Conservation (phyloP, 768 basidiomycete species). For the Boletus vermiculosoides region DNA sequence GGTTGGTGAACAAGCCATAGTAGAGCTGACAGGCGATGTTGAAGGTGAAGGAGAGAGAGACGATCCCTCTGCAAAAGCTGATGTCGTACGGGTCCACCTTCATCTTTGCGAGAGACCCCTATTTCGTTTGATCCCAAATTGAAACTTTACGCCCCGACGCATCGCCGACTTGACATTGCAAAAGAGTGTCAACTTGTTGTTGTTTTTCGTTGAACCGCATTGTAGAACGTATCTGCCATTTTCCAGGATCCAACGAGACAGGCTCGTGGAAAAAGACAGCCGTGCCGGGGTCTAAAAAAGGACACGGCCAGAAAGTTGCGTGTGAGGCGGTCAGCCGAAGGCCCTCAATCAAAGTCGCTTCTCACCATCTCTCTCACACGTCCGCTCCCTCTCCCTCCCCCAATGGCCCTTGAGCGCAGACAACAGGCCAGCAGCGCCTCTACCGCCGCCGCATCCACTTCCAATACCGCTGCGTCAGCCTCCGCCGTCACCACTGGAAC, state of each 20-base stretch:
- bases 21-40: neutral
- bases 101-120: neutral
- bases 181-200: too few species aligned
- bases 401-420: conserved; percentile 23
- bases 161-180: neutral
- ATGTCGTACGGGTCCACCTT: neutral
- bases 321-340: conserved; percentile 16
- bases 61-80: neutral
- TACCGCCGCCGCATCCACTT: conserved; percentile 1
- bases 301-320: neutral
- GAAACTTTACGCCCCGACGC: neutral
- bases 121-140: too few species aligned
- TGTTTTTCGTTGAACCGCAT: too few species aligned
- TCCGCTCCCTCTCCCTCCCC: neutral
- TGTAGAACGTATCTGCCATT: too few species aligned
- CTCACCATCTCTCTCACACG: neutral
- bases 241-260: too few species aligned
- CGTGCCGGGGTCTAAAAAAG: conserved; percentile 11
- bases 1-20: neutral
- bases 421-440: conserved; percentile 18
- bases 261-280: neutral
- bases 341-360: neutral
- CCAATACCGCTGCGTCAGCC: neutral
- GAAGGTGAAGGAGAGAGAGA: neutral
- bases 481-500: conserved; percentile 3